Percentiles rank a stretch among this genome's conserved stretches.
Evolutionary conservation across 352 stramenopile genomes (phyloP).

Genomic region (Phytophthora hibernalis): DNA sequence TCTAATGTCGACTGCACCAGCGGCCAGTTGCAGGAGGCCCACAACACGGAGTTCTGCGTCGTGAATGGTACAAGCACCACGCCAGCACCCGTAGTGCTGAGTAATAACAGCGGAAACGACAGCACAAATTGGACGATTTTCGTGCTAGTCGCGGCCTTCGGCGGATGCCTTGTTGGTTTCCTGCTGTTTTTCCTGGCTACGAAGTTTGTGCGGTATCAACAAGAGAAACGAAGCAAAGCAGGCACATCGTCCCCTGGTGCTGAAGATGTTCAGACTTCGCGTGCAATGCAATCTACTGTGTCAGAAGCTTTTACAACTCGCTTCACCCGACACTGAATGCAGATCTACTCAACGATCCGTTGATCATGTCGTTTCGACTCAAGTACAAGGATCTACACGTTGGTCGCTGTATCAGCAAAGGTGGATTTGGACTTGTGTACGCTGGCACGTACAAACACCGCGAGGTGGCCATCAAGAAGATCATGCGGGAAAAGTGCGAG

Average conservation of each 20-base stretch:
- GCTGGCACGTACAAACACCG: conserved; percentile 41
- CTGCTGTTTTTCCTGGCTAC: conserved; percentile 44
- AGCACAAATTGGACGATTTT: conserved; percentile 44
- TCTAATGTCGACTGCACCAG: conserved; percentile 27
- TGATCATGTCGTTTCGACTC: conserved; percentile 46
- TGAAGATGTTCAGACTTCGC: conserved; percentile 29
- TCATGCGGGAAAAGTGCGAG: conserved; percentile 44
- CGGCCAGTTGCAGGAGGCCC: conserved; percentile 36
- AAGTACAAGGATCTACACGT: conserved; percentile 49
- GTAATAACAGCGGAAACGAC: conserved; percentile 4
- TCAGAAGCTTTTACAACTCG: conserved; percentile 52
- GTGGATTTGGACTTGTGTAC: conserved; percentile 55
- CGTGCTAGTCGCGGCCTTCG: conserved; percentile 40
- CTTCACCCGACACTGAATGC: conserved; percentile 45
- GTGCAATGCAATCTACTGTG: conserved; percentile 25
- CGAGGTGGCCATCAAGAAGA: conserved; percentile 53
- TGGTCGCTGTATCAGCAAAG: conserved; percentile 51
- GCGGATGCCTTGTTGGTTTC: conserved; percentile 45
- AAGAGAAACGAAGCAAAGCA: conserved; percentile 20
- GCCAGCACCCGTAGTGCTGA: conserved; percentile 22
- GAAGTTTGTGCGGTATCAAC: conserved; percentile 21
- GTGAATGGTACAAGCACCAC: conserved; percentile 33
- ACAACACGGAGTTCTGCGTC: conserved; percentile 52
- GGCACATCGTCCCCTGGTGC: conserved; percentile 14
- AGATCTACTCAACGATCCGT: conserved; percentile 43